Base-by-base conservation (phyloP, 768 basidiomycete species). In the Chalciporus piperatus region DNA sequence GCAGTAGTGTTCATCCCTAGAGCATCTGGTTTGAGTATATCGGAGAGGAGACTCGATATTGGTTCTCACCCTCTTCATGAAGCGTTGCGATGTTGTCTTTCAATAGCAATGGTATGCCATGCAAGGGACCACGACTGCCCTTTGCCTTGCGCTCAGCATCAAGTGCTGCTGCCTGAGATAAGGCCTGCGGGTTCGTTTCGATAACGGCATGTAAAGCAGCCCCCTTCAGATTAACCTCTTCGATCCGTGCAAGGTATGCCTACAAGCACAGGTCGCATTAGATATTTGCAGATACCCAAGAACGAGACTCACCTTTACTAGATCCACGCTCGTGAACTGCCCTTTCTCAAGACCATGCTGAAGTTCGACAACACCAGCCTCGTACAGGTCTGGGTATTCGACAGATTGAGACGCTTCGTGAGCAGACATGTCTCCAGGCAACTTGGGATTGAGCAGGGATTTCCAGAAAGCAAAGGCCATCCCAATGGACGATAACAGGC, bases 181-280 rank as follows among this genome's bases (percentile, higher is more conserved):
- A 65, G 7, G 81, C 84, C 8, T 72, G 74, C 0, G 81, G 80
- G 54, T 82, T 87, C 9, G 72, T 70, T 62, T 87, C 85, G 28
- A 86, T 69, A 14, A 87, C 74, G 5, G 84, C 84, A 6, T 80
- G 80, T 20, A 86, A 69, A 35, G 67, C 69, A 7, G 83, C 75
- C 1, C 84, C 83, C 51, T 80, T 68, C 23, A 78, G 55, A 59
- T 87, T 85, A 19, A 86, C 85, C 57, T 86, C 83, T 12, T 83
- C 80, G 27, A 85, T 84, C 1, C 84, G 75, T 9, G 80, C 77
- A 56, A 85, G 73, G 62, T 87, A 86, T 2, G 82, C 82, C 84
- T 87, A 55, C 10, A 25, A 51, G 28, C 10, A 13, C 8, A 9
- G 27, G 46, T 44, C 28, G 32, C 5, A 22, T 7, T 2, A 16